A percentile compares a stretch with the other conserved stretches of the same genome.
phyloP scores from a whole-genome alignment of 148 eudicot genomes.

The Rhododendron vialii region DNA sequence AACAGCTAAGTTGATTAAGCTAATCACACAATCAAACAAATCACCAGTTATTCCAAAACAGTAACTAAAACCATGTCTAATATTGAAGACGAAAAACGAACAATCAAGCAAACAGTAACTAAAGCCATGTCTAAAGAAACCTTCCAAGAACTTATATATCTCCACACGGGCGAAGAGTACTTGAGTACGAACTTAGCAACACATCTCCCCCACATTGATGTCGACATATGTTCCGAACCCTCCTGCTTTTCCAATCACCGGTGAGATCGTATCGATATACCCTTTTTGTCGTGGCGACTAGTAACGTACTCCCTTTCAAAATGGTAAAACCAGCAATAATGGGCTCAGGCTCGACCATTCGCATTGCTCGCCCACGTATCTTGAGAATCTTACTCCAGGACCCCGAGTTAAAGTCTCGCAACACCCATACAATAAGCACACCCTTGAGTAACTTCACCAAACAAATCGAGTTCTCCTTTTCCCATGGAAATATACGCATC shows the following conservation, averaged over 20 bases:
- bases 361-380: not conserved
- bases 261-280: not conserved
- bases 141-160: not conserved
- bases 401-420: not conserved
- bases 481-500: too few species aligned
- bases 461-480: too few species aligned
- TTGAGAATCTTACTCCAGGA: not conserved
- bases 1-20: not conserved
- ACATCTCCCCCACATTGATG: not conserved
- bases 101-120: not conserved
- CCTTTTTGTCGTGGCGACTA: not conserved
- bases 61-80: too few species aligned
- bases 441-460: not conserved
- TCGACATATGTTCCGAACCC: not conserved
- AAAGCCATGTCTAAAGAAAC: too few species aligned
- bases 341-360: not conserved
- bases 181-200: not conserved
- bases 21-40: too few species aligned
- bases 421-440: not conserved
- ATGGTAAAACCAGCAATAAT: not conserved
- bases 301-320: not conserved
- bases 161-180: not conserved
- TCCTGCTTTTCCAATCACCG: not conserved
- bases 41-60: not conserved
- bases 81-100: not conserved